Evolutionary conservation across 768 basidiomycete species (phyloP).

Genomic region (Lentinula sp.): DNA sequence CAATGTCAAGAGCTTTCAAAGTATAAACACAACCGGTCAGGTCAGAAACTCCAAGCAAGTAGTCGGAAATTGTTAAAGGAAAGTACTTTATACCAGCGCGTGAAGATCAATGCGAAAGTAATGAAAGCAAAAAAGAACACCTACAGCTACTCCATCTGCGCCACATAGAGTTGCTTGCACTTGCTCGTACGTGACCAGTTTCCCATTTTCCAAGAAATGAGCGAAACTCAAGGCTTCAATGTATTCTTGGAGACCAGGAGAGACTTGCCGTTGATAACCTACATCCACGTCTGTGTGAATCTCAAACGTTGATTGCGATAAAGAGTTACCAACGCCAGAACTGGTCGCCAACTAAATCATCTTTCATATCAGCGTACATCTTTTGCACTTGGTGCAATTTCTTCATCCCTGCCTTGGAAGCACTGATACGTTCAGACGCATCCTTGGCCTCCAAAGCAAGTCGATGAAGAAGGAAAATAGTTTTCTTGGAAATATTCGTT

Average conservation of each 20-base stretch:
- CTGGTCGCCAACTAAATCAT: conserved; percentile 57
- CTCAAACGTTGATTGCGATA: neutral
- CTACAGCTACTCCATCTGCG: conserved; percentile 55
- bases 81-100: conserved; percentile 51
- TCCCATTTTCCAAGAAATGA: conserved; percentile 69
- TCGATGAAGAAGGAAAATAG: conserved; percentile 90
- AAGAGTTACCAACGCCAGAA: conserved; percentile 52
- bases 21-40: conserved; percentile 54
- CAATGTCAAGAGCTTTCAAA: neutral
- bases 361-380: conserved; percentile 55
- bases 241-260: conserved; percentile 89
- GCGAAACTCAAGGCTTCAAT: conserved; percentile 91
- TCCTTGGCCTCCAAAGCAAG: conserved; percentile 30
- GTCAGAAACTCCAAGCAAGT: conserved; percentile 88
- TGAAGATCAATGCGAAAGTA: neutral
- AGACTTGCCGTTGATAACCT: conserved; percentile 59
- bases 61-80: conserved; percentile 73
- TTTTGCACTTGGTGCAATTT: conserved; percentile 64
- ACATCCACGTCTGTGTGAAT: neutral
- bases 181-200: conserved; percentile 60
- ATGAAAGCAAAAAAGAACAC: conserved; percentile 19
- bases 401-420: conserved; percentile 43
- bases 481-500: conserved; percentile 87
- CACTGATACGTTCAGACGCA: conserved; percentile 25
- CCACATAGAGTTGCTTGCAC: conserved; percentile 64